Evolutionary conservation across 768 basidiomycete genomes (phyloP).

Genomic region (Termitomyces sp.): DNA sequence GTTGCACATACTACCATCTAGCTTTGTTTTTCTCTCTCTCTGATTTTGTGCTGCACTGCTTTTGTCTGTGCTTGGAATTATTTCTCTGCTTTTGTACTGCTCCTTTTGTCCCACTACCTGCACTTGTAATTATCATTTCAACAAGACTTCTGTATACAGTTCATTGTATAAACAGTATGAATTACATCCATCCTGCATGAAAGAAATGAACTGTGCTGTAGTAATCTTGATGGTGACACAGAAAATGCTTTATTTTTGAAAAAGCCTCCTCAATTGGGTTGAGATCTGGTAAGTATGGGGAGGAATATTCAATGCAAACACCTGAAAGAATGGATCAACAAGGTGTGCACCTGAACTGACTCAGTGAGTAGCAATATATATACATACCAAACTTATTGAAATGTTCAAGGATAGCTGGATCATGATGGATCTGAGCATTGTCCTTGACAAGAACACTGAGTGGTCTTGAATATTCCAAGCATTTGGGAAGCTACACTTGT

Average conservation of each 20-base stretch:
- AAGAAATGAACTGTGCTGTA: background rate
- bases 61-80: no score
- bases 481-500: slow-evolving; percentile 19
- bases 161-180: no score
- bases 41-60: no score
- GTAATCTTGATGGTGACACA: background rate
- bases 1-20: no score
- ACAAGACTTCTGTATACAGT: no score
- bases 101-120: no score
- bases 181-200: background rate
- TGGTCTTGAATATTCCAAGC: slow-evolving; percentile 23
- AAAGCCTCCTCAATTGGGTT: background rate
- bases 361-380: no score
- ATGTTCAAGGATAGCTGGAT: slow-evolving; percentile 21
- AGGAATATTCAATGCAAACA: background rate
- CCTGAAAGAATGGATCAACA: slow-evolving; percentile 6
- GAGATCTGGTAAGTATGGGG: background rate
- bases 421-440: slow-evolving; percentile 22
- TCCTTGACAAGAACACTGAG: slow-evolving; percentile 12
- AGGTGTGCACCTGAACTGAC: no score
- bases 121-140: no score
- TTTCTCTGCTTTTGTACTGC: no score
- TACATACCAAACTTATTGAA: no score
- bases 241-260: background rate
- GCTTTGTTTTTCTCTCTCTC: no score